Percentiles rank a stretch among this genome's conserved stretches.
Evolutionary conservation across 2,329 filamentous ascomycete species (phyloP).

Genomic region (Aphanocladium album): DNA sequence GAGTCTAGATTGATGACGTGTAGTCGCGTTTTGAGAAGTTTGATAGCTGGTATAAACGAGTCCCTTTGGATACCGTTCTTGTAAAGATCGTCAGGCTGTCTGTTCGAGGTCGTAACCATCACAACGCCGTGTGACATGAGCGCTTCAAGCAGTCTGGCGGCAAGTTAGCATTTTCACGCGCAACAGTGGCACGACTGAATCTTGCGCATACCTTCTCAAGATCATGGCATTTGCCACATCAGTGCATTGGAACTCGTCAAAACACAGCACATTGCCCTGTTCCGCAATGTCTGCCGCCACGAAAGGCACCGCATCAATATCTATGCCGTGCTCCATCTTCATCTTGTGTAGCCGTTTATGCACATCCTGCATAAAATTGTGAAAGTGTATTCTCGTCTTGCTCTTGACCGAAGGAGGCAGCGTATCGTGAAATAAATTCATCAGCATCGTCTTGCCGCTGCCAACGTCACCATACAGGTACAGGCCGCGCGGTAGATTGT

Average conservation of each 20-base stretch:
- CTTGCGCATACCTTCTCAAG: constrained; percentile 57
- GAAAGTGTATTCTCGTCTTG: constrained; percentile 94
- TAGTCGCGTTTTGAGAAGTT: constrained; percentile 77
- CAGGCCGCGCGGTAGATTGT: constrained; percentile 76
- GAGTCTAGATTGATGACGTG: constrained; percentile 93
- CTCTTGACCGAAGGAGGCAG: constrained; percentile 71
- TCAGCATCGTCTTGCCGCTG: constrained; percentile 98
- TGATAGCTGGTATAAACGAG: constrained; percentile 92
- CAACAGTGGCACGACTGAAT: background rate
- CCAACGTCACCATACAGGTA: constrained; percentile 97
- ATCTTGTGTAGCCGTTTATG: constrained; percentile 86
- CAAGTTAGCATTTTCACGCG: background rate
- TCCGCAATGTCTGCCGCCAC: constrained; percentile 93
- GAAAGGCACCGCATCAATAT: constrained; percentile 85
- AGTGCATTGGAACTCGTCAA: constrained; percentile 98
- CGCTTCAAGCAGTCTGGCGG: constrained; percentile 66
- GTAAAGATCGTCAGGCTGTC: constrained; percentile 94
- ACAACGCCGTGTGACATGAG: constrained; percentile 98
- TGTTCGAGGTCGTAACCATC: constrained; percentile 90
- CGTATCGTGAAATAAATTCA: constrained; percentile 97
- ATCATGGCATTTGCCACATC: constrained; percentile 99
- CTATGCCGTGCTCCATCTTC: constrained; percentile 83
- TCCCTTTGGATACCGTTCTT: constrained; percentile 96
- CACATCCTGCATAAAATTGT: constrained; percentile 99
- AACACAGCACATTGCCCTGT: constrained; percentile 80